Percentiles rank a stretch among this genome's conserved stretches.
Conservation (phyloP, 2,329 filamentous ascomycete genomes). For the Hypoxylon sp. region DNA sequence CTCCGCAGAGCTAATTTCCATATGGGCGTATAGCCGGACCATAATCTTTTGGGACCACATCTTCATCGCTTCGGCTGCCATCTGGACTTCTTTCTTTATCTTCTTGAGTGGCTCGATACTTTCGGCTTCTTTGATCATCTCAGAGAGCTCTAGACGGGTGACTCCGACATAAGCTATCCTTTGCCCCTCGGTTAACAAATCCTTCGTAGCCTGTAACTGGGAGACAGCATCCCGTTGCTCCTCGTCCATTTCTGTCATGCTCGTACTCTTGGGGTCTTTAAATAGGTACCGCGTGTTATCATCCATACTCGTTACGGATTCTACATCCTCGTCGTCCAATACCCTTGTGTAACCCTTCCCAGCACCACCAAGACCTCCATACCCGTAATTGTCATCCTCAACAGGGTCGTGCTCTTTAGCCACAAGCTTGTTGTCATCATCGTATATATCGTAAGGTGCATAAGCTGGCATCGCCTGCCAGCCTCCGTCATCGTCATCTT, state of each 20-base stretch:
- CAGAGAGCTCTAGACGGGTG: conserved; percentile 82
- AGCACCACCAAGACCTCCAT: conserved; percentile 85
- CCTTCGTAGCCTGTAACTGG: conserved; percentile 96
- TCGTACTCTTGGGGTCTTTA: conserved; percentile 74
- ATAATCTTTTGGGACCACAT: conserved; percentile 99
- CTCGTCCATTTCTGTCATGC: conserved; percentile 77
- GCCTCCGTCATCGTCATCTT: conserved; percentile 72
- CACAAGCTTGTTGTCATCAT: conserved; percentile 90
- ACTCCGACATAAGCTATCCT: conserved; percentile 96
- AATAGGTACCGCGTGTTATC: conserved; percentile 98
- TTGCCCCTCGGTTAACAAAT: conserved; percentile 93
- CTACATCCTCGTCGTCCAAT: conserved; percentile 92
- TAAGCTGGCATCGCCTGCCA: conserved; percentile 98
- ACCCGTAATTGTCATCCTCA: conserved; percentile 75
- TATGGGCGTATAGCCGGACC: conserved; percentile 92
- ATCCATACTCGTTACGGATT: conserved; percentile 95
- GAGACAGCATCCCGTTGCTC: conserved; percentile 86
- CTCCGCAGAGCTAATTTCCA: conserved; percentile 93
- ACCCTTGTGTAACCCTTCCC: conserved; percentile 96
- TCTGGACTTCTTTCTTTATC: conserved; percentile 77
- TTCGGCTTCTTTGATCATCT: conserved; percentile 79
- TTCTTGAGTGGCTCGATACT: conserved; percentile 70
- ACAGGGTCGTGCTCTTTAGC: conserved; percentile 82
- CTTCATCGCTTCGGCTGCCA: conserved; percentile 81
- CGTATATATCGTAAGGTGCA: conserved; percentile 93